Evolutionary conservation across 306 rosid genomes (phyloP), one percentile per base, ranked within the genome.

Genomic region (Trifolium pratense): DNA sequence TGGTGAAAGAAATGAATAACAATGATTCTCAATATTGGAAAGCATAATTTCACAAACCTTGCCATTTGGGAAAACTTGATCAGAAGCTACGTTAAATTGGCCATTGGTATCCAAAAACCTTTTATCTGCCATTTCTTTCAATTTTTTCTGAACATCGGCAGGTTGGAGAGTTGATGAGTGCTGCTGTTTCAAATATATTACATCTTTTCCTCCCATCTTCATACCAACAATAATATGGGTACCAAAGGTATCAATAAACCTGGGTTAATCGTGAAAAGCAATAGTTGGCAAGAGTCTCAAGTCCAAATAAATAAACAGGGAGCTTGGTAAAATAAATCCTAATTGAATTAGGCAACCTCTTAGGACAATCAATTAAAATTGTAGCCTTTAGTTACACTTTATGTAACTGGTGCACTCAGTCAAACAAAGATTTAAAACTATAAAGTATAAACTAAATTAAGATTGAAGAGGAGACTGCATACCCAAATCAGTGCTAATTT

Each of bases 131-230:
- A 87, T 87, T 71, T 91, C 95, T 86, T 94, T 94, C 84, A 94
- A 75, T 65, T 53, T 91, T 79, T 91, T 91, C 81, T 94, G 98
- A 71, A 94, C 87, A 80, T 91, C 97, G 57, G 91, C 87, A 57
- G 94, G 92, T 84, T 94, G 97, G 73, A 94, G 89, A 80, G 82
- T 76, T 59, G 98, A 91, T 62, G 92, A 84, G 82, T 88, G 98
- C 85, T 89, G 97, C 83, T 94, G 98, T 89, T 91, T 94, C 89
- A 94, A 75, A 81, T 88, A 94, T 83, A 94, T 89, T 75, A 88
- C 92, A 84, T 94, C 98, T 84, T 91, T 94, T 73, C 98, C 98
- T 14, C 98, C 98, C 96, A 94, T 94, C 84, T 89, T 94, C 84
- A 94, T 82, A 64, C 97, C 91, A 84, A 91, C 98, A 81, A 91